Percentiles rank a stretch among this genome's conserved stretches.
Evolutionary conservation across 2,329 filamentous ascomycete species (phyloP).

Genomic region (Arthrocladium fulminans): DNA sequence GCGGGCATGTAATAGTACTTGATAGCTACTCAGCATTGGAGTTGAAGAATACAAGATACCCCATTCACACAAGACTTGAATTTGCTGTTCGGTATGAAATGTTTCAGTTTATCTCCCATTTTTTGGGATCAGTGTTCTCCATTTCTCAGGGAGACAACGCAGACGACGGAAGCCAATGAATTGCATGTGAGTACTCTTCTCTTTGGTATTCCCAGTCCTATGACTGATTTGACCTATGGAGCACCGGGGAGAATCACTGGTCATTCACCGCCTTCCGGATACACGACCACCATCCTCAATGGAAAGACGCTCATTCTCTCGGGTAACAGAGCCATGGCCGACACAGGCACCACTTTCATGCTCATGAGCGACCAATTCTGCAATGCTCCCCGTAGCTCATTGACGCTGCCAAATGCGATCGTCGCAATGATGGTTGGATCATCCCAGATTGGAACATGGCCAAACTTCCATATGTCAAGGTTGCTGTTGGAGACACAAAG

Average conservation of each 20-base stretch:
- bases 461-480: conserved; percentile 51
- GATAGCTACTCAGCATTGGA: conserved; percentile 17
- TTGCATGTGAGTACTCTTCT: too few relatives aligned
- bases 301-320: conserved; percentile 43
- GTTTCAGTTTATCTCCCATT: too few relatives aligned
- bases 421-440: conserved; percentile 52
- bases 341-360: conserved; percentile 62
- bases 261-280: too few relatives aligned
- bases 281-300: conserved; percentile 49
- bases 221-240: too few relatives aligned
- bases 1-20: conserved; percentile 13
- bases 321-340: conserved; percentile 59
- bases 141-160: too few relatives aligned
- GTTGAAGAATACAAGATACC: conserved; percentile 1
- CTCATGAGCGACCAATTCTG: conserved; percentile 55
- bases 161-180: too few relatives aligned
- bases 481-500: conserved; percentile 54
- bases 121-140: too few relatives aligned
- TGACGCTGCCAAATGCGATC: conserved; percentile 50
- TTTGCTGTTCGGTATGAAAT: not conserved
- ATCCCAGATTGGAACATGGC: conserved; percentile 49
- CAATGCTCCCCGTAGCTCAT: conserved; percentile 57
- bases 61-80: not conserved
- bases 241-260: too few relatives aligned
- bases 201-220: too few relatives aligned